Base-by-base conservation (phyloP, 768 basidiomycete genomes). In the Serendipita sp. region DNA sequence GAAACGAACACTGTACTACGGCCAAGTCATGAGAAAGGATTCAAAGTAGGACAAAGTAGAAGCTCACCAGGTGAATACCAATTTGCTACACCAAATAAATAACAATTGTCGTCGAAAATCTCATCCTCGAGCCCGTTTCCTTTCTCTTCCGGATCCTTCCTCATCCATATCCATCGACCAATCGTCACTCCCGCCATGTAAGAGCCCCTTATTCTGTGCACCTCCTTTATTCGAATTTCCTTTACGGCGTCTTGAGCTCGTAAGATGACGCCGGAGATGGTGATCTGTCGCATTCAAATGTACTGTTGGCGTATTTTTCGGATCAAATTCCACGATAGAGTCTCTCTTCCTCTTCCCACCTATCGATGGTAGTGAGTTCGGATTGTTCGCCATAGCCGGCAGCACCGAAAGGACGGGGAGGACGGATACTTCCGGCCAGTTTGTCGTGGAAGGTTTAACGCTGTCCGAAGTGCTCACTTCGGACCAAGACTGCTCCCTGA, bases 311-410 rank as follows among this genome's bases (percentile, higher is more conserved):
- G 34, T 10, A 35, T 60, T 60, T n/a, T 18, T 60, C 56, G 56
- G 34, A 37, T 60, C 56, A 34, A 60, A 10, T 34, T 60, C 56
- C 16, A 38, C 56, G 10, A 60, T n/a, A 11, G 56, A 24, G 0
- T 60, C 56, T 38, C 56, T 24, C 37, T 60, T 60, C 16, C 56
- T 28, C 56, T 60, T 60, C 35, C 30, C 56, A 32, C 56, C 56
- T 8, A 37, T 11, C 24, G 30, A 34, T 4, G 56, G 56, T 8
- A 60, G 30, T 10, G 35, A 24, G 11, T 10, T 37, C 37, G 56
- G 10, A 60, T n/a, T 0, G 16, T 10, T 38, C 4, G 56, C 10
- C 30, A 18, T 13, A 54, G 16, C 37, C 37, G 56, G 30, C 16
- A 38, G 30, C 30, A 53, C 32, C 7, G 56, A 30, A 30, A 60